A percentile compares a stretch with the other conserved stretches of the same genome.
phyloP scores from a whole-genome alignment of 2,329 filamentous ascomycete species.

The Parascedosporium putredinis region DNA sequence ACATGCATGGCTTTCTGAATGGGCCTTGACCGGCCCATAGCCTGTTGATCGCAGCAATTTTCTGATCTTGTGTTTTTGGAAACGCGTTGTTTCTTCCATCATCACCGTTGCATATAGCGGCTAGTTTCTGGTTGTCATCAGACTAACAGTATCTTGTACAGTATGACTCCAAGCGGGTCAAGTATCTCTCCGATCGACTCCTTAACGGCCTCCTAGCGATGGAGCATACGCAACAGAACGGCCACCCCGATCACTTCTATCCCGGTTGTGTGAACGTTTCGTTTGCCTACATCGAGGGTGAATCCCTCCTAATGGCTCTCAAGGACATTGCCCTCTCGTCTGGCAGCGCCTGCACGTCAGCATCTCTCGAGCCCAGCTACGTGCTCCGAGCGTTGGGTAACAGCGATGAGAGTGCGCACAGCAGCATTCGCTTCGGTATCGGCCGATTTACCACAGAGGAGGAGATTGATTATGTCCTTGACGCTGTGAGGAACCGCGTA shows the following conservation, averaged over 20 bases:
- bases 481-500: constrained; percentile 84
- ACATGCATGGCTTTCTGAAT: constrained; percentile 91
- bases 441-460: constrained; percentile 90
- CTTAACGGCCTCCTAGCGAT: constrained; percentile 72
- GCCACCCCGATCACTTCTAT: constrained; percentile 73
- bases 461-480: constrained; percentile 95
- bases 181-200: constrained; percentile 71
- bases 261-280: constrained; percentile 97
- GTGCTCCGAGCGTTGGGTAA: constrained; percentile 88
- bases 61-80: constrained; percentile 35
- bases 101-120: not conserved
- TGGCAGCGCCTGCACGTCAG: constrained; percentile 92
- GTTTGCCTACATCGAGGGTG: constrained; percentile 95
- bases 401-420: constrained; percentile 95
- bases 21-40: constrained; percentile 46
- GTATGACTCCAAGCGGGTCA: constrained; percentile 88
- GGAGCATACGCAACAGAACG: constrained; percentile 89
- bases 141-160: constrained; percentile 26
- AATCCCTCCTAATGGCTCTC: constrained; percentile 93
- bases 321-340: constrained; percentile 98
- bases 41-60: constrained; percentile 57
- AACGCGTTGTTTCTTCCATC: too few species aligned
- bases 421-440: constrained; percentile 95
- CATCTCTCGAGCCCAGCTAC: constrained; percentile 92
- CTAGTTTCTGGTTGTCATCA: not conserved